These are phyloP conservation scores for Cryptococcus sp. DNA, from an alignment of 1,284 basidiomycete genomes.

Conservation along the genomic window DNA sequence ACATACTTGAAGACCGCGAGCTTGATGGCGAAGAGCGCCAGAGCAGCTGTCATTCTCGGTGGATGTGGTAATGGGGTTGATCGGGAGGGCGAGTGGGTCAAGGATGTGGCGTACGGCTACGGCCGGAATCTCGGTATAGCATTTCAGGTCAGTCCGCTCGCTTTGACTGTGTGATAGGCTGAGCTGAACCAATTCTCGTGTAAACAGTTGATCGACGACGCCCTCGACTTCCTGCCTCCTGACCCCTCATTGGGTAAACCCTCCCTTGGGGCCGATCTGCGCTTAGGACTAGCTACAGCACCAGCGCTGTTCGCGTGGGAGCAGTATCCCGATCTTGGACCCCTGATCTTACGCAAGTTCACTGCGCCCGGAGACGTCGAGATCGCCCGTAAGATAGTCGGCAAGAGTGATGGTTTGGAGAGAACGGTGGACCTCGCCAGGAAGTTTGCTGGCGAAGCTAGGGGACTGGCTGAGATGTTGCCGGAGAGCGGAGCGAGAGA, in stretches of 20 bases:
- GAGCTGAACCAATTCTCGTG: background rate
- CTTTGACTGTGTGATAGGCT: no score
- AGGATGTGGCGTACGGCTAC: constrained; percentile 91
- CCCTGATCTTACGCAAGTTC: constrained; percentile 84
- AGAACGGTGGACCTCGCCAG: constrained; percentile 76
- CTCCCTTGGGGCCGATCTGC: constrained; percentile 75
- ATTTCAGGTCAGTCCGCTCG: constrained; percentile 70
- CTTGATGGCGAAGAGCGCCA: constrained; percentile 89
- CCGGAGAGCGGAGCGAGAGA: constrained; percentile 79
- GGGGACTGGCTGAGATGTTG: constrained; percentile 67
- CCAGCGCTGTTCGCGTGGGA: constrained; percentile 95
- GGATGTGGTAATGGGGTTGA: constrained; percentile 61
- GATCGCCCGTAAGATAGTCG: constrained; percentile 71
- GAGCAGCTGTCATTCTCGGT: constrained; percentile 85
- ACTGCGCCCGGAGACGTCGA: constrained; percentile 80
- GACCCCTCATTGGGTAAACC: constrained; percentile 77
- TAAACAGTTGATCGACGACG: constrained; percentile 83
- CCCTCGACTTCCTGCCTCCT: constrained; percentile 78
- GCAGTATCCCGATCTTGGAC: constrained; percentile 73
- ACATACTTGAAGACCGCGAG: constrained; percentile 97
- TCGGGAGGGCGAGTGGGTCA: constrained; percentile 68
- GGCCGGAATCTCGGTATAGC: constrained; percentile 89
- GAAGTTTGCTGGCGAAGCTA: constrained; percentile 76
- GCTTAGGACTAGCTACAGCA: constrained; percentile 84
- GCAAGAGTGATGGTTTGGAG: constrained; percentile 72